Evolutionary conservation across 306 rosid genomes (phyloP).

Genomic region (Cucumis hystrix): DNA sequence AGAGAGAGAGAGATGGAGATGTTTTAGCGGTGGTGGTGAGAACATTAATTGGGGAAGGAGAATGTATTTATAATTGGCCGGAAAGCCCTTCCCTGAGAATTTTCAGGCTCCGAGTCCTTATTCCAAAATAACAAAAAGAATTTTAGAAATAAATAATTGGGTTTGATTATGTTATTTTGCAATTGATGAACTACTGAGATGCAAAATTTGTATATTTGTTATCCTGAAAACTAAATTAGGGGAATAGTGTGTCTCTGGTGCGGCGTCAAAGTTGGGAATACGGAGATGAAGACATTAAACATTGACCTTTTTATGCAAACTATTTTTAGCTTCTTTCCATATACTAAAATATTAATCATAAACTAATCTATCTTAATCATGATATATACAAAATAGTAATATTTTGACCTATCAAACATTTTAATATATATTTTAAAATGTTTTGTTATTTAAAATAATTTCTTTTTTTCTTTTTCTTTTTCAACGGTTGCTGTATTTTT

Average conservation of each 20-base stretch:
- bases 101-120: constrained; percentile 42
- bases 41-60: constrained; percentile 1
- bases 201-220: background rate
- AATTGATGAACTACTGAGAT: background rate
- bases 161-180: constrained; percentile 1
- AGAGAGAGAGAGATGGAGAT: background rate
- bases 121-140: constrained; percentile 26
- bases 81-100: constrained; percentile 89
- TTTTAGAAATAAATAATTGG: background rate
- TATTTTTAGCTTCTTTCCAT: too few species aligned
- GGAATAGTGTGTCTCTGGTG: background rate
- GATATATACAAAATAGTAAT: too few species aligned
- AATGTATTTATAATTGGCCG: constrained; percentile 63
- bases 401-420: too few species aligned
- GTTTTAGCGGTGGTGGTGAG: background rate
- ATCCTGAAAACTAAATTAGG: background rate
- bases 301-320: background rate
- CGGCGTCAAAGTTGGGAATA: background rate
- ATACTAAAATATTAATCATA: too few species aligned
- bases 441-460: too few species aligned
- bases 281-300: too few species aligned
- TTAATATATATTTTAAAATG: too few species aligned
- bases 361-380: too few species aligned
- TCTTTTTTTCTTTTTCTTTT: too few species aligned
- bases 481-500: too few species aligned